Conservation (phyloP, 2,329 filamentous ascomycete species). For the Pyricularia sp. region DNA sequence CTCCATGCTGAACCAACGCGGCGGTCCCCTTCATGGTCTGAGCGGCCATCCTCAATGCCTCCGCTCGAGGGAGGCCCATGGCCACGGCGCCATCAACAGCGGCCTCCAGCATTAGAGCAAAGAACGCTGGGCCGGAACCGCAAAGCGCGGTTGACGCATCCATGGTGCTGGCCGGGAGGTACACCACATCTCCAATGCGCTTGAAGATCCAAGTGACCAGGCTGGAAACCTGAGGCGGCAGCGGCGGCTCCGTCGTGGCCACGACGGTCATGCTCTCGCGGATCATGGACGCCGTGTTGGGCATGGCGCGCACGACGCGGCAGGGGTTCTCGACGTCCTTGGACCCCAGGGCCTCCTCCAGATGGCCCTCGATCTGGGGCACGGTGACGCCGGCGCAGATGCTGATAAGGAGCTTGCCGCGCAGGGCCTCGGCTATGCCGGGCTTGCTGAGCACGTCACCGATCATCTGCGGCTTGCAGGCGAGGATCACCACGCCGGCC, state of each 20-base stretch:
- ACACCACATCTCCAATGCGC: conserved; percentile 61
- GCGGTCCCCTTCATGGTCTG: conserved; percentile 71
- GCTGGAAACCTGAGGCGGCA: conserved; percentile 39
- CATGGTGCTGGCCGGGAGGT: conserved; percentile 58
- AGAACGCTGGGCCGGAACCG: conserved; percentile 68
- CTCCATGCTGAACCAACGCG: conserved; percentile 57
- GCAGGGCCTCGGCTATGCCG: conserved; percentile 60
- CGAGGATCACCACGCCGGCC: conserved; percentile 66
- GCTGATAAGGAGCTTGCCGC: conserved; percentile 72
- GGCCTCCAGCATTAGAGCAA: conserved; percentile 65
- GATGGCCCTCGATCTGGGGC: conserved; percentile 53
- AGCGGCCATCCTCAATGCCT: conserved; percentile 68
- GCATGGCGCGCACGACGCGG: conserved; percentile 69
- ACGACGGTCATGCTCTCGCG: conserved; percentile 79
- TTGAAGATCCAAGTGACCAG: conserved; percentile 71
- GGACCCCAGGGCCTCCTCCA: conserved; percentile 42
- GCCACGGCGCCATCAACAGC: conserved; percentile 70
- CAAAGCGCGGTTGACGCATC: conserved; percentile 66
- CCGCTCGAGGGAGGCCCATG: conserved; percentile 64
- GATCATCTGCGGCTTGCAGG: conserved; percentile 73
- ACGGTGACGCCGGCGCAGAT: conserved; percentile 72
- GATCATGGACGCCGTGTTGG: conserved; percentile 73
- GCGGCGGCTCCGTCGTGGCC: conserved; percentile 47
- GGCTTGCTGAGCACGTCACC: conserved; percentile 55
- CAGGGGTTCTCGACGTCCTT: conserved; percentile 40